Evolutionary conservation across 2,329 filamentous ascomycete species (phyloP).

Genomic region (Macroventuria anomochaeta): DNA sequence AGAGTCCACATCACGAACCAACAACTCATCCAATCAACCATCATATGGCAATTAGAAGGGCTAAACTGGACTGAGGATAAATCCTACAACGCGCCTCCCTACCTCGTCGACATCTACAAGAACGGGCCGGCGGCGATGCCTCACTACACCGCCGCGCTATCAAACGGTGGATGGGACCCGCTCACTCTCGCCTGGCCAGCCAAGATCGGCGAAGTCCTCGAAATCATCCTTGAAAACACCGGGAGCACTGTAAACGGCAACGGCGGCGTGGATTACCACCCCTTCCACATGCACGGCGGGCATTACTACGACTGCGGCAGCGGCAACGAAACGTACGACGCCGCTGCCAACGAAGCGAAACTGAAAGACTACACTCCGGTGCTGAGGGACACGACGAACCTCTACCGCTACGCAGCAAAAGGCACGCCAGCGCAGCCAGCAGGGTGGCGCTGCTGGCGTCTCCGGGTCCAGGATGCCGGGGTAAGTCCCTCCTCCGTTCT

Average conservation of each 20-base stretch:
- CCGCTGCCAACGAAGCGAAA: constrained; percentile 56
- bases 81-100: constrained; percentile 45
- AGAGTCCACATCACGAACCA: constrained; percentile 39
- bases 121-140: constrained; percentile 57
- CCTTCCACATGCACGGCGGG: constrained; percentile 62
- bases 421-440: constrained; percentile 51
- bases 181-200: constrained; percentile 59
- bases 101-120: constrained; percentile 61
- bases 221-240: constrained; percentile 58
- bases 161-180: constrained; percentile 63
- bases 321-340: constrained; percentile 62
- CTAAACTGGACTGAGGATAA: constrained; percentile 30
- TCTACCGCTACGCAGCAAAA: constrained; percentile 61
- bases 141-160: constrained; percentile 58
- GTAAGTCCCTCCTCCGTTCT: no score
- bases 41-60: constrained; percentile 34
- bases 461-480: constrained; percentile 51
- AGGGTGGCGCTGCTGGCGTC: constrained; percentile 68
- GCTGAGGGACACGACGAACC: constrained; percentile 58
- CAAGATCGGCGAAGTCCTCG: constrained; percentile 62
- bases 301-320: constrained; percentile 63
- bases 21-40: constrained; percentile 25
- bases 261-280: constrained; percentile 51
- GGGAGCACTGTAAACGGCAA: constrained; percentile 24
- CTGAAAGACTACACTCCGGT: constrained; percentile 49